Base-by-base conservation (phyloP, 441 rosid genomes). In the Bruguiera hainesii region DNA sequence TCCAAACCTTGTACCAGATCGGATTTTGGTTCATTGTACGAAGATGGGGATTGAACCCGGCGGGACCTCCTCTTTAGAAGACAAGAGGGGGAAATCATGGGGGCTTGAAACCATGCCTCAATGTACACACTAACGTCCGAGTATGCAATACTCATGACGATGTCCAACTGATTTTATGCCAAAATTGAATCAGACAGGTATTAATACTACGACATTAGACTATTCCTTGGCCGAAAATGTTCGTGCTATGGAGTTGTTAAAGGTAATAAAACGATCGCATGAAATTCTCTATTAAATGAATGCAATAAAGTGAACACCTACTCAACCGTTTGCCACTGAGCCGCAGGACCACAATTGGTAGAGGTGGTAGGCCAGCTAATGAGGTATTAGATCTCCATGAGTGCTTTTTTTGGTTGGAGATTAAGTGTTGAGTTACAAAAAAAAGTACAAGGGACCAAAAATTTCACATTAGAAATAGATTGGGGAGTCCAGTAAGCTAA, bases 111-210 rank as follows among this genome's bases (percentile, higher is more conserved):
- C 26, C 51, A 56, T 19, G 25, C 26, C 50, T 11, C 56, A 10
- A 42, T 11, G 21, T 25, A 9, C 50, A 35, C 6, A 5, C 35
- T 16, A 30, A 25, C 20, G 20, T 33, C 29, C 15, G 23, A 48
- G 49, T 60, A 33, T 25, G 33, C 42, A 21, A 50, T 39, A 66
- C 15, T 2, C 0, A 10, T 37, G 46, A 37, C 11, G 4, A 37
- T 11, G 39, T 46, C 46, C 56, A 53, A 55, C 39, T 39, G 52
- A 20, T 35, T 48, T 5, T 30, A 55, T 42, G 37, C 55, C 53
- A 61, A 21, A 39, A 46, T 48, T 48, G 67, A 30, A 61, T 46
- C 26, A n/a, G 23, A 61, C 10, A 30, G 60, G 61, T 30, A 33
- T 33, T 19, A 2, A 15, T 1, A 19, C n/a, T 33, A 52, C 57